Evolutionary conservation across 768 basidiomycete genomes (phyloP).

Genomic region (Lentinula detonsa): DNA sequence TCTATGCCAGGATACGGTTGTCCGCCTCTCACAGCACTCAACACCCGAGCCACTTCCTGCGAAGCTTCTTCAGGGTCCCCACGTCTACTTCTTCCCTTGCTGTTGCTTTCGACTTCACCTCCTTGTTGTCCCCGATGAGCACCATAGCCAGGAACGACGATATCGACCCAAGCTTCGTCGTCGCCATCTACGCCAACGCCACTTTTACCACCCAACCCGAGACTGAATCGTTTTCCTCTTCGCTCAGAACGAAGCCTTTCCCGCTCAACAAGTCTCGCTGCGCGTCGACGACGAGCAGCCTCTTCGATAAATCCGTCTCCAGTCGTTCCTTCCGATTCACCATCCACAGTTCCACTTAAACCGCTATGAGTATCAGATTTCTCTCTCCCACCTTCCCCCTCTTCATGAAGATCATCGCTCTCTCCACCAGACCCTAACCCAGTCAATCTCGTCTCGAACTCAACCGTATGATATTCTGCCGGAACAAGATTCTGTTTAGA

Average conservation of each 20-base stretch:
- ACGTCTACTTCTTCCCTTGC: conserved; percentile 37
- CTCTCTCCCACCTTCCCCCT: conserved; percentile 11
- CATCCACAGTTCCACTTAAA: neutral
- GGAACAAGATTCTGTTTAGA: conserved; percentile 28
- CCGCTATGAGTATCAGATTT: conserved; percentile 37
- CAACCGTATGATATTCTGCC: conserved; percentile 75
- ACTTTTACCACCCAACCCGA: conserved; percentile 16
- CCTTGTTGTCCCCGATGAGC: conserved; percentile 19
- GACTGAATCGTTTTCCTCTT: conserved; percentile 5
- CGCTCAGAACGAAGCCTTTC: neutral
- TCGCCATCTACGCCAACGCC: neutral
- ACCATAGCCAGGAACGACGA: neutral
- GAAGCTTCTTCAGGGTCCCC: conserved; percentile 65
- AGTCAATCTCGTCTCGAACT: conserved; percentile 78
- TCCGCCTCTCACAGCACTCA: conserved; percentile 33
- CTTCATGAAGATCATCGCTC: conserved; percentile 35
- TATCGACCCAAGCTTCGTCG: conserved; percentile 2
- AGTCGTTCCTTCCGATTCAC: neutral
- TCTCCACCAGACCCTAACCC: conserved; percentile 44
- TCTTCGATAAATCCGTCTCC: conserved; percentile 3
- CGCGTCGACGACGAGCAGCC: neutral
- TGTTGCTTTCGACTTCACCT: conserved; percentile 25
- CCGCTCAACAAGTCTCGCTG: conserved; percentile 1
- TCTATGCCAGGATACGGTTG: conserved; percentile 8
- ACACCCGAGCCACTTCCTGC: conserved; percentile 51